Conservation (phyloP, 2,329 filamentous ascomycete species). For the Plenodomus biglobosus region DNA sequence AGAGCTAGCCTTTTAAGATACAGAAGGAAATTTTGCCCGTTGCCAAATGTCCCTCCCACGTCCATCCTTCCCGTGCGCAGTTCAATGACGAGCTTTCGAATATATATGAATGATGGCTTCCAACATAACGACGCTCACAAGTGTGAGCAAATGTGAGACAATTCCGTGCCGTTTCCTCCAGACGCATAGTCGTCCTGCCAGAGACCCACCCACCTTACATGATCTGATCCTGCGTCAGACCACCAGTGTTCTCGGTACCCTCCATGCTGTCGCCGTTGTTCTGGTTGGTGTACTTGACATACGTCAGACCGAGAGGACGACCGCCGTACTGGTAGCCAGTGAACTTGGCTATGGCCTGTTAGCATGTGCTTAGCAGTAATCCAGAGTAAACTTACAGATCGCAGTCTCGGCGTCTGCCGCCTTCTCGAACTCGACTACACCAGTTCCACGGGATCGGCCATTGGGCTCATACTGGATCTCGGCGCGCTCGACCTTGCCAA, state of each 20-base stretch:
- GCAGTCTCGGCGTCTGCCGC: conserved; percentile 85
- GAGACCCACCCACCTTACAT: conserved; percentile 61
- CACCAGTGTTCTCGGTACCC: conserved; percentile 66
- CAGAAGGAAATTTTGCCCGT: conserved; percentile 37
- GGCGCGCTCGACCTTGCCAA: conserved; percentile 96
- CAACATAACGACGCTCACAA: conserved; percentile 15
- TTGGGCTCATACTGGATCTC: conserved; percentile 99
- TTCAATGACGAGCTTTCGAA: conserved; percentile 20
- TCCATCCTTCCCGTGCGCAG: conserved; percentile 13
- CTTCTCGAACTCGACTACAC: conserved; percentile 91
- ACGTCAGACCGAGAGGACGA: conserved; percentile 87
- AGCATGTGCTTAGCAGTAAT: conserved; percentile 10
- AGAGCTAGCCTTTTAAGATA: conserved; percentile 38
- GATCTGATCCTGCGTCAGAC: conserved; percentile 95
- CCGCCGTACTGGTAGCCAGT: conserved; percentile 97
- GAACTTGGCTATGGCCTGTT: conserved; percentile 70
- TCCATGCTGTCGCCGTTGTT: conserved; percentile 72
- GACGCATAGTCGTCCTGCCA: not conserved
- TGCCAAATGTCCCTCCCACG: conserved; percentile 15
- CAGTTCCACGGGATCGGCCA: conserved; percentile 89
- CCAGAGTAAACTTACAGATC: conserved; percentile 62
- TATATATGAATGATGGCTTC: conserved; percentile 17
- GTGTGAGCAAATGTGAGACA: conserved; percentile 4
- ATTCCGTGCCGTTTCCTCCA: conserved; percentile 1
- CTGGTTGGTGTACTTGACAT: conserved; percentile 85